Evolutionary conservation across 1,284 basidiomycete species (phyloP).

Genomic region (Ustilago curta): DNA sequence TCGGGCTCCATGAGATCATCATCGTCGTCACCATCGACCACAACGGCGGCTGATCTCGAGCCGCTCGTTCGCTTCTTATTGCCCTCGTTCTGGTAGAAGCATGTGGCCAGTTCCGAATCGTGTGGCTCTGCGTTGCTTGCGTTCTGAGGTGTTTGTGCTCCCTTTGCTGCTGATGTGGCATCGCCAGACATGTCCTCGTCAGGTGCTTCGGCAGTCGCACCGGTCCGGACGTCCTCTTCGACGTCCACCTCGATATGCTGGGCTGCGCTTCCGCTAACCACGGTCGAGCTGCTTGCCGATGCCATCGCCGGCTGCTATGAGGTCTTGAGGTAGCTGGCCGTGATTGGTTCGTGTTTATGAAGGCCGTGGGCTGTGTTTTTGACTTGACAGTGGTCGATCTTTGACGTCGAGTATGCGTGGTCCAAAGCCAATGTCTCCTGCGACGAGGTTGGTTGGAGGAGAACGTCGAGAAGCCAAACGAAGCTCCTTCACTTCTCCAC

Average conservation of each 20-base stretch:
- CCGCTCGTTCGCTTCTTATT: constrained; percentile 18
- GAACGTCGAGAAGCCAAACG: neutral
- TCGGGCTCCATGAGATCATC: constrained; percentile 34
- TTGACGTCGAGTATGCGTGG: neutral
- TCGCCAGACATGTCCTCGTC: constrained; percentile 28
- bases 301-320: constrained; percentile 14
- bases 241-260: constrained; percentile 22
- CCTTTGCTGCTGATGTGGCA: constrained; percentile 15
- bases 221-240: constrained; percentile 17
- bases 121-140: constrained; percentile 8
- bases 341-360: neutral
- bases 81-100: constrained; percentile 28
- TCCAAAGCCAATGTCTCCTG: neutral
- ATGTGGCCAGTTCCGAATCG: constrained; percentile 31
- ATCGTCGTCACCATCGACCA: constrained; percentile 28
- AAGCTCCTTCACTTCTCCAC: constrained; percentile 7
- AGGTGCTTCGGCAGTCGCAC: neutral
- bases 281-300: constrained; percentile 17
- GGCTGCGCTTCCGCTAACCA: constrained; percentile 9
- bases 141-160: constrained; percentile 30
- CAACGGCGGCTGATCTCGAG: constrained; percentile 8
- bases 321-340: neutral
- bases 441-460: constrained; percentile 1
- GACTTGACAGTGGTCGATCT: neutral
- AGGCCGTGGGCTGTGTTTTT: neutral